Conservation (phyloP, 108 stramenopile genomes). For the Stephanodiscus minutulus region DNA sequence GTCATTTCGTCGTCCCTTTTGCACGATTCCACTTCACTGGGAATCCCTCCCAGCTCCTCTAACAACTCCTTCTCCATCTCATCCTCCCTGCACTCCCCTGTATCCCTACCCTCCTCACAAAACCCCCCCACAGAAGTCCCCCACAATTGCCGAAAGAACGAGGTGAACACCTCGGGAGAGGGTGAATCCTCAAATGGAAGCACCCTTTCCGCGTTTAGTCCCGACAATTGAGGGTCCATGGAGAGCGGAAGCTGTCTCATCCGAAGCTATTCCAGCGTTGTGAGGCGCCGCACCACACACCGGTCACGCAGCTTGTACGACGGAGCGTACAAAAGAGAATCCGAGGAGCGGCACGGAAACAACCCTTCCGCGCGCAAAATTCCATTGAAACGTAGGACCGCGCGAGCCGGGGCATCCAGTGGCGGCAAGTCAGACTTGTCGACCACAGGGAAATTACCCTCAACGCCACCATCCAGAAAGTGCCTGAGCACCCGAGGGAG, state of each 20-base stretch:
- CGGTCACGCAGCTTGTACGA: background rate
- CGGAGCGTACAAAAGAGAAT: background rate
- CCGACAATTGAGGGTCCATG: background rate
- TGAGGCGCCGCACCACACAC: background rate
- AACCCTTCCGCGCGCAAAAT: background rate
- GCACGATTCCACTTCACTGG: too few species aligned
- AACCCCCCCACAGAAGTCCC: background rate
- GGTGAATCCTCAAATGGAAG: background rate
- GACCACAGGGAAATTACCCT: too few species aligned
- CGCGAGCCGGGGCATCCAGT: background rate
- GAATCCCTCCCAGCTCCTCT: too few species aligned
- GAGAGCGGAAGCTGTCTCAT: background rate
- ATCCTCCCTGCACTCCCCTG: too few species aligned
- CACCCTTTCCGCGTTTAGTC: background rate
- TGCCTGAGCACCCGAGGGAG: too few species aligned
- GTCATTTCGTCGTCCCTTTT: too few species aligned
- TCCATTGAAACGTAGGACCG: background rate
- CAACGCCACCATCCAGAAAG: too few species aligned
- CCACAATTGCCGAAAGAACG: background rate
- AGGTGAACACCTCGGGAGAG: background rate
- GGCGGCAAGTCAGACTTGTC: too few species aligned
- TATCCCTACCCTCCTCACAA: too few species aligned
- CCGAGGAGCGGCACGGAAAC: background rate
- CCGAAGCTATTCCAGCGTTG: background rate
- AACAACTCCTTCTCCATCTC: too few species aligned